Conservation (phyloP, 108 stramenopile genomes). For the Skeletonema tropicum region DNA sequence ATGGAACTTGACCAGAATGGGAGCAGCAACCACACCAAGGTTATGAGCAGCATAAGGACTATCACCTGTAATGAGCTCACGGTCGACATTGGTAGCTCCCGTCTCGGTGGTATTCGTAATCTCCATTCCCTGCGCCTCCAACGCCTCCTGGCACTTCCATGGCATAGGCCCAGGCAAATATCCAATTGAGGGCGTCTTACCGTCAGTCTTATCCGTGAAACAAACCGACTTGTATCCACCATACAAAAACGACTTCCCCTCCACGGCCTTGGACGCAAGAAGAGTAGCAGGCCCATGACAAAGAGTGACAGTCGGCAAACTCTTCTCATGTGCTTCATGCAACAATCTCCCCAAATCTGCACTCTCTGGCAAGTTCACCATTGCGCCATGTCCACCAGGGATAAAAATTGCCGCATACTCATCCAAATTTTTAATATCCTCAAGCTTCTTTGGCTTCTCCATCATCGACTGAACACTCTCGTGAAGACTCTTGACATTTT, state of each 20-base stretch:
- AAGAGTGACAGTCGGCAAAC: constrained; percentile 12
- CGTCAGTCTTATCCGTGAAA: constrained; percentile 34
- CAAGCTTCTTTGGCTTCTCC: constrained; percentile 18
- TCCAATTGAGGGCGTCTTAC: constrained; percentile 21
- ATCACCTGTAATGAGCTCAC: constrained; percentile 33
- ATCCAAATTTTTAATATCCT: not conserved
- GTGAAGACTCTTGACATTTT: constrained; percentile 9
- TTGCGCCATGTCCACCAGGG: constrained; percentile 47
- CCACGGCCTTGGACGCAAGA: constrained; percentile 10
- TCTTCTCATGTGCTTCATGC: constrained; percentile 13
- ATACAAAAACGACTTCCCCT: constrained; percentile 1
- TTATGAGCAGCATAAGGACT: constrained; percentile 30
- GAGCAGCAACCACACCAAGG: constrained; percentile 24
- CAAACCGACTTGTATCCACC: constrained; percentile 22
- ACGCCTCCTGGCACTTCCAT: constrained; percentile 26
- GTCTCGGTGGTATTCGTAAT: constrained; percentile 17
- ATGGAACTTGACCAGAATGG: constrained; percentile 9
- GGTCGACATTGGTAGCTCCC: constrained; percentile 16
- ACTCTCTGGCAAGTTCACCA: constrained; percentile 31
- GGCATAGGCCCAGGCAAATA: constrained; percentile 36
- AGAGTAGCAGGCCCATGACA: constrained; percentile 43
- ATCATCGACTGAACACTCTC: constrained; percentile 7
- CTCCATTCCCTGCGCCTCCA: constrained; percentile 8
- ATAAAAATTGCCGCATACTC: constrained; percentile 21
- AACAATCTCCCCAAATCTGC: constrained; percentile 21